Base-by-base conservation (phyloP, 164 flowering plant species). In the Piper betle region DNA sequence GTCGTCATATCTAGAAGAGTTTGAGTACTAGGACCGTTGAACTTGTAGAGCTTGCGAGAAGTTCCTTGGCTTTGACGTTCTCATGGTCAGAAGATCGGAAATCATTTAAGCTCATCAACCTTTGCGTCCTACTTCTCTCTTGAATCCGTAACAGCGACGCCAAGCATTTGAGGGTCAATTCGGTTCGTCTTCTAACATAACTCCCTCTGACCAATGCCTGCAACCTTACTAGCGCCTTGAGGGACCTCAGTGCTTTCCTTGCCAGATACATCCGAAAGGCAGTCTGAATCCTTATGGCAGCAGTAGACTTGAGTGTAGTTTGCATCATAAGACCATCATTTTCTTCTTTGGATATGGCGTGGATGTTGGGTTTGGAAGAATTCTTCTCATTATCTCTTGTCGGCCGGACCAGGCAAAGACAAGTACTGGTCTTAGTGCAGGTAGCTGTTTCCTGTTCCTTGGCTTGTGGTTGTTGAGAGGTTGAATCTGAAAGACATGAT, bases 231-330 rank as follows among this genome's bases (percentile, higher is more conserved):
- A 61, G 53, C 6, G 53, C 63, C 46, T 33, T 61, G 37, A 61
- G 63, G 20, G 63, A 43, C 54, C 39, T 41, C 9, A 61, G 38
- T 17, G 63, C 63, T 41, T 54, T 61, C 46, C 54, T 61, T 2
- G 63, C 63, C n/a, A 61, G 63, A 17, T 15, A 61, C 39, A 50
- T 16, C 20, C 63, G 63, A 9, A 61, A 61, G 2, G 63, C 63
- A 19, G 63, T 8, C 39, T 60, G 62, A 39, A 60, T 60, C 42
- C 42, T 42, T 6, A 42, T 60, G 52, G 62, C 50, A 6, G 62
- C 62, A 11, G 39, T 4, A 12, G 15, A 9, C 11, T 46, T 12
- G 15, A 46, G 10, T 10, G 10, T 8, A 46, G 12, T 10, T 46
- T 12, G 50, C 50, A 46, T 46, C 6, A 12, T 4, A 46, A 0